Evolutionary conservation across 1,284 basidiomycete genomes (phyloP), one percentile per base, ranked within the genome.

Genomic region (Earliella scabrosa): DNA sequence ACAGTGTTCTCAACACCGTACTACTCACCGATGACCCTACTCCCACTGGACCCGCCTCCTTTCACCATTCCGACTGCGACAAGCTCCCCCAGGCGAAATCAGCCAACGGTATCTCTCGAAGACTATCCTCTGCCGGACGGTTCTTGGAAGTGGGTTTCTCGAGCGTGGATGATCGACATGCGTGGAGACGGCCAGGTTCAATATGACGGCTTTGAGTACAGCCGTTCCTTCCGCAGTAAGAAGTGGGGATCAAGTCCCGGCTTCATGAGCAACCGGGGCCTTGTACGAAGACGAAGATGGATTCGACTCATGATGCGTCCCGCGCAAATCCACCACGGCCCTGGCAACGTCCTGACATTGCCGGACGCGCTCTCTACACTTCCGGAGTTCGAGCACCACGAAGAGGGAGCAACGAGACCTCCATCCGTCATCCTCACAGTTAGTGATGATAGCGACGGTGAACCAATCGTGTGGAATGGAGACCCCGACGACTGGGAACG

Each of bases 151-250:
- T 93, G 90, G 90, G 83, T 91, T 2, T 90, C 88, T 34, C 80
- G 81, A 32, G 73, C 80, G 7, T 93, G 90, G 90, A 89, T 93
- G 88, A 83, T 92, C 55, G 91, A 93, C 73, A 93, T 93, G 90
- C 86, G 87, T 36, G 80, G 83, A 20, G 83, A 88, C 60, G 88
- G 88, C 46, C 81, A 86, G 63, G 86, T 92, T 4, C 87, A 90
- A 64, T 80, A 88, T 61, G 90, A 93, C 63, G 90, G 90, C 36
- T 93, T 92, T 61, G 88, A 93, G 70, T 93, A 93, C 73, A 92
- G 91, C 66, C 90, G 86, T 82, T 69, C 76, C 57, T 93, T 93
- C 63, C 82, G 87, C 16, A 69, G 73, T 24, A 78, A 80, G 47
- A 71, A 83, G 45, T 93, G 90, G 90, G 77, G 81, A 11, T 71